Evolutionary conservation across 2,329 filamentous ascomycete species (phyloP).

Genomic region (Cladophialophora bantiana): DNA sequence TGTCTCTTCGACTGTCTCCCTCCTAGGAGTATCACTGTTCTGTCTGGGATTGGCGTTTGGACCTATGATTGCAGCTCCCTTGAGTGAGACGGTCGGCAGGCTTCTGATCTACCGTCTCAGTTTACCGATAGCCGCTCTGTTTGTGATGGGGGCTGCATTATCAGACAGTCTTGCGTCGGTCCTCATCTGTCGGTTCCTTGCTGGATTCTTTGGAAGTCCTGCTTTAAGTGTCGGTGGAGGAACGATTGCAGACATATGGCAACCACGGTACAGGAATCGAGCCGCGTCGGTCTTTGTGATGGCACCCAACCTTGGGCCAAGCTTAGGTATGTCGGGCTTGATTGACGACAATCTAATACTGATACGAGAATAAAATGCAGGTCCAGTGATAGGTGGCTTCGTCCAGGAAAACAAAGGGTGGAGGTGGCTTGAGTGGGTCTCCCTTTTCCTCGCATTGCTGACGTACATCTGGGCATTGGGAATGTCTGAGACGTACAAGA

Average conservation of each 20-base stretch:
- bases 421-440: slow-evolving; percentile 76
- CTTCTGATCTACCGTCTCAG: slow-evolving; percentile 72
- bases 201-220: slow-evolving; percentile 69
- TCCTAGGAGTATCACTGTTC: slow-evolving; percentile 72
- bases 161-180: slow-evolving; percentile 72
- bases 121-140: slow-evolving; percentile 65
- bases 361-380: slow-evolving; percentile 54
- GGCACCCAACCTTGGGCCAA: slow-evolving; percentile 70
- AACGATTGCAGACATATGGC: slow-evolving; percentile 29
- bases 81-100: slow-evolving; percentile 74
- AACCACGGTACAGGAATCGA: slow-evolving; percentile 49
- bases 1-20: slow-evolving; percentile 41
- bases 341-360: background rate
- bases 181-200: slow-evolving; percentile 76
- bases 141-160: slow-evolving; percentile 49
- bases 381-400: slow-evolving; percentile 73
- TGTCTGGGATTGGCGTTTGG: slow-evolving; percentile 74
- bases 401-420: slow-evolving; percentile 69
- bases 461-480: slow-evolving; percentile 67
- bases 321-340: slow-evolving; percentile 44
- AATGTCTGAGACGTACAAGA: slow-evolving; percentile 15
- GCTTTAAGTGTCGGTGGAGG: slow-evolving; percentile 21
- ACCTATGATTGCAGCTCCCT: slow-evolving; percentile 73
- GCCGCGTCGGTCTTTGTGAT: slow-evolving; percentile 63
- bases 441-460: slow-evolving; percentile 66